phyloP scores from a whole-genome alignment of 1,284 basidiomycete species.

The Cryptococcus sp. region DNA sequence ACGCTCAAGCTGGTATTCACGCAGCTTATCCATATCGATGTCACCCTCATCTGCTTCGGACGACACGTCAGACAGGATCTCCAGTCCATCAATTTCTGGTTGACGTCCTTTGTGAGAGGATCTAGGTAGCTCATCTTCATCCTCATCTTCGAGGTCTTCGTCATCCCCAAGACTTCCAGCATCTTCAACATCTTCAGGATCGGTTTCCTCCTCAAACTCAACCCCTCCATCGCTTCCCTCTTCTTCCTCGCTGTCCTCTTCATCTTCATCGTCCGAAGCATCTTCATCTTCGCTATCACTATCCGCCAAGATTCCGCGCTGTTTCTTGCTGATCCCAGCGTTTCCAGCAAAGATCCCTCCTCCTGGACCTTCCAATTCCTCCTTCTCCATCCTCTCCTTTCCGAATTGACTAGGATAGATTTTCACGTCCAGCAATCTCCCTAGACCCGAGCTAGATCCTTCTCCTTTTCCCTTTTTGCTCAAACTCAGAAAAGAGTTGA shows the following conservation, averaged over 20 bases:
- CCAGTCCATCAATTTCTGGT: slow-evolving; percentile 26
- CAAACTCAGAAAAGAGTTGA: slow-evolving; percentile 69
- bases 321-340: slow-evolving; percentile 17
- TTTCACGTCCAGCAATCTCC: slow-evolving; percentile 67
- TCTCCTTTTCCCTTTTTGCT: slow-evolving; percentile 20
- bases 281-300: slow-evolving; percentile 31
- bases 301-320: slow-evolving; percentile 7
- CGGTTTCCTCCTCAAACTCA: slow-evolving; percentile 8
- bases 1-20: slow-evolving; percentile 91
- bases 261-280: slow-evolving; percentile 29
- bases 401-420: slow-evolving; percentile 95
- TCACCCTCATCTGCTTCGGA: slow-evolving; percentile 56
- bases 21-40: slow-evolving; percentile 72
- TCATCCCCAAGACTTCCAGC: slow-evolving; percentile 16
- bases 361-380: slow-evolving; percentile 89
- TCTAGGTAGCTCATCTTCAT: slow-evolving; percentile 59
- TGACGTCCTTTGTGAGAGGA: slow-evolving; percentile 4
- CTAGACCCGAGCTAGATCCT: slow-evolving; percentile 36
- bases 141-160: slow-evolving; percentile 49
- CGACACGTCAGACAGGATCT: slow-evolving; percentile 39
- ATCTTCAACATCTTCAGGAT: slow-evolving; percentile 12
- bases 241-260: slow-evolving; percentile 28
- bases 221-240: slow-evolving; percentile 36
- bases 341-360: slow-evolving; percentile 63
- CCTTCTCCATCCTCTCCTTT: slow-evolving; percentile 76